A percentile compares a stretch with the other conserved stretches of the same genome.
Conservation (phyloP, 257 asterid genomes). For the Ehretia macrophylla region DNA sequence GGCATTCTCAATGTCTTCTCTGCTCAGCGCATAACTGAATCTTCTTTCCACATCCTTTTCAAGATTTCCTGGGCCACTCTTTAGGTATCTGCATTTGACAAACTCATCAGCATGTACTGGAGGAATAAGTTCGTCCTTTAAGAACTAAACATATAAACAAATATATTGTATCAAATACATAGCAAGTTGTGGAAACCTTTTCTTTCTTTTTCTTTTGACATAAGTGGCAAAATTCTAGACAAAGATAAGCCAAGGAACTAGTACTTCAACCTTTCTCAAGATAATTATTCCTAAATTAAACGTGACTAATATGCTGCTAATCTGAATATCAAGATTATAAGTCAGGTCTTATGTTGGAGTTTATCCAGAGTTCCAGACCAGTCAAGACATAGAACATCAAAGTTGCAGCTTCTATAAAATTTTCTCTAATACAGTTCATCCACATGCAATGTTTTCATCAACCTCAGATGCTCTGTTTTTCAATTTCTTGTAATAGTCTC, state of each 20-base stretch:
- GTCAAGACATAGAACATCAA: no score
- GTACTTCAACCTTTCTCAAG: no score
- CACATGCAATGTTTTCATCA: not conserved
- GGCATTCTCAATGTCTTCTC: constrained; percentile 97
- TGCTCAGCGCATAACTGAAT: constrained; percentile 90
- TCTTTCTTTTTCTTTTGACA: no score
- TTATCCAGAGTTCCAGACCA: no score
- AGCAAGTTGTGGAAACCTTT: no score
- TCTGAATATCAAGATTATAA: no score
- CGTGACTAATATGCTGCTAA: no score
- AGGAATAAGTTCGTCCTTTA: not conserved
- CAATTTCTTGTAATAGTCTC: no score
- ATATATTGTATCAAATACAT: not conserved
- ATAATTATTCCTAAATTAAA: no score
- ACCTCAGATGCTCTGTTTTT: not conserved
- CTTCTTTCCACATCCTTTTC: constrained; percentile 91
- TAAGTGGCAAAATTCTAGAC: not conserved
- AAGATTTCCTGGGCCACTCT: constrained; percentile 74
- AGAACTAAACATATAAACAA: not conserved
- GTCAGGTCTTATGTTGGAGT: no score
- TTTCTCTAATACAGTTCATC: not conserved
- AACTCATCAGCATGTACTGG: constrained; percentile 9
- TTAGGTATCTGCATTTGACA: constrained; percentile 67
- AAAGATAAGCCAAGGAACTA: no score
- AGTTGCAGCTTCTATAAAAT: not conserved